phyloP scores from a whole-genome alignment of 352 stramenopile genomes.

The Phytophthora fragariaefolia region DNA sequence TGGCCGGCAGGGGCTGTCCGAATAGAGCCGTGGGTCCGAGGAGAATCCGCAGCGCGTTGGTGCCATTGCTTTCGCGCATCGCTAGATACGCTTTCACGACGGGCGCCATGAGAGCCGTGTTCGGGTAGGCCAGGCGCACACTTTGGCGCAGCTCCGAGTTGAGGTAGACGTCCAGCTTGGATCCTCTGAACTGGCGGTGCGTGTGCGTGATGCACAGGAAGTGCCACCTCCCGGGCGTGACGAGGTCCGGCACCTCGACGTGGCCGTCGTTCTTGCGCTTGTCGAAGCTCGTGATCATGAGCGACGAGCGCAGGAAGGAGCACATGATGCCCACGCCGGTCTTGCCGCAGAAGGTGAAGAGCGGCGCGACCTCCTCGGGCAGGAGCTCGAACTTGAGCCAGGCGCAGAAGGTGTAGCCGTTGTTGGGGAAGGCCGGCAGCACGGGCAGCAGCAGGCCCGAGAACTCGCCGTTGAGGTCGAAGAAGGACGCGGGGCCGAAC shows the following conservation, averaged over 20 bases:
- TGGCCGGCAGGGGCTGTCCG: conserved; percentile 62
- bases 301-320: conserved; percentile 76
- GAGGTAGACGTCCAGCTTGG: conserved; percentile 83
- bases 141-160: conserved; percentile 79
- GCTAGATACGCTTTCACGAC: conserved; percentile 82
- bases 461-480: conserved; percentile 81
- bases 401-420: conserved; percentile 86
- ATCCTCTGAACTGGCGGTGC: conserved; percentile 84
- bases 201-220: conserved; percentile 87
- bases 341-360: conserved; percentile 86
- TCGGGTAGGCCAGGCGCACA: conserved; percentile 79
- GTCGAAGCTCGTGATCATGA: conserved; percentile 85
- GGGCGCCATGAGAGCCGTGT: conserved; percentile 74
- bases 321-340: conserved; percentile 80
- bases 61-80: conserved; percentile 78
- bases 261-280: conserved; percentile 89
- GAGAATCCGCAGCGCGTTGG: conserved; percentile 62
- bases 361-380: conserved; percentile 67
- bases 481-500: conserved; percentile 83
- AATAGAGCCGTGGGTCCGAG: conserved; percentile 69
- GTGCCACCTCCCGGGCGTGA: conserved; percentile 76
- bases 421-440: conserved; percentile 75
- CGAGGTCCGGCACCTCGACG: conserved; percentile 71
- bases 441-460: conserved; percentile 76
- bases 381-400: conserved; percentile 88